phyloP scores from a whole-genome alignment of 2,329 filamentous ascomycete genomes.

The Colletotrichum sp. region DNA sequence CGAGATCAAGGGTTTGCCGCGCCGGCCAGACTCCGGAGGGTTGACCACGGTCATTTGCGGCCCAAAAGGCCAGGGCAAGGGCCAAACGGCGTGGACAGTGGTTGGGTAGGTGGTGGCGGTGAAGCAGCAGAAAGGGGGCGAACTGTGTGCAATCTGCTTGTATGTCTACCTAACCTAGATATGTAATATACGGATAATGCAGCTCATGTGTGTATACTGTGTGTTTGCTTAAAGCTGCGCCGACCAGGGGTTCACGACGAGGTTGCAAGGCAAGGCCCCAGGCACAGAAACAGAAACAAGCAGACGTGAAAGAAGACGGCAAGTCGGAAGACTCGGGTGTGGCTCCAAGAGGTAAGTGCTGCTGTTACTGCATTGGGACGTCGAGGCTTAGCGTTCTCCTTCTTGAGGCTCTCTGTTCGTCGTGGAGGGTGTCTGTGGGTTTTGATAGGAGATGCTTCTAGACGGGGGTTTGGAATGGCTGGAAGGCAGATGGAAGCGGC shows the following conservation, averaged over 20 bases:
- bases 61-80: not conserved
- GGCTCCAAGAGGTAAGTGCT: not conserved
- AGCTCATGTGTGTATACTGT: not conserved
- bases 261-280: not conserved
- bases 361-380: not conserved
- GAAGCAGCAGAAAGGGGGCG: not conserved
- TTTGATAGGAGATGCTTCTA: not conserved
- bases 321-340: not conserved
- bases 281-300: not conserved
- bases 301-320: not conserved
- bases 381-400: not conserved
- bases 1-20: not conserved
- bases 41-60: not conserved
- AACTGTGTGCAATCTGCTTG: not conserved
- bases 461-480: not conserved
- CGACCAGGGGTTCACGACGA: not conserved
- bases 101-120: not conserved
- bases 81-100: not conserved
- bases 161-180: not conserved
- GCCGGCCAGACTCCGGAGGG: not conserved
- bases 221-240: not conserved
- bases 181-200: not conserved
- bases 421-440: not conserved
- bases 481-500: conserved; percentile 6
- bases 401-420: conserved; percentile 8